Percentiles rank a stretch among this genome's conserved stretches.
Conservation (phyloP, 176 grass and related monocot species). For the Triticum monococcum region DNA sequence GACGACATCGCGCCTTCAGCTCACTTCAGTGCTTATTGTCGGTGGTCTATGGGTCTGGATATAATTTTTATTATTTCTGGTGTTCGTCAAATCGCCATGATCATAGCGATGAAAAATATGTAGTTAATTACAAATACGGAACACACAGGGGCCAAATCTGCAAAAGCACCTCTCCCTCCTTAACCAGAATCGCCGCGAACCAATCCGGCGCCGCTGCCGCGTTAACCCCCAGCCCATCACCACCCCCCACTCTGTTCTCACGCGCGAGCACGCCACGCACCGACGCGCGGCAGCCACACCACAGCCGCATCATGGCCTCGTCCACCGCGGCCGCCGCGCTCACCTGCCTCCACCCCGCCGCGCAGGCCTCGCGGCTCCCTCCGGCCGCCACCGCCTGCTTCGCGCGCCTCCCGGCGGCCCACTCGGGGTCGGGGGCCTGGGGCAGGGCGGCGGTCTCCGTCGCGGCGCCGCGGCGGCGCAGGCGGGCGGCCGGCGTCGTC, state of each 20-base stretch:
- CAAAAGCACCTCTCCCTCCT: not conserved
- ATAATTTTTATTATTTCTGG: too few species aligned
- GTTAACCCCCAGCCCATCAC: not conserved
- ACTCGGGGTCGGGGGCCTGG: not conserved
- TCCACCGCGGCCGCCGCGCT: slow-evolving; percentile 13
- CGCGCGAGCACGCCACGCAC: not conserved
- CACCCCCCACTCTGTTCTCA: not conserved
- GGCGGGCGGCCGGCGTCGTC: slow-evolving; percentile 52
- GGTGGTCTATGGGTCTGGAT: too few species aligned
- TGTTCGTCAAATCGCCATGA: too few species aligned
- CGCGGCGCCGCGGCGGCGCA: slow-evolving; percentile 19
- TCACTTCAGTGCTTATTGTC: too few species aligned
- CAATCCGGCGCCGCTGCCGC: slow-evolving; percentile 26
- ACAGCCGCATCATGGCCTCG: slow-evolving; percentile 17
- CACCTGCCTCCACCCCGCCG: slow-evolving; percentile 22
- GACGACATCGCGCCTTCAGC: too few species aligned
- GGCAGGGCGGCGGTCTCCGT: not conserved
- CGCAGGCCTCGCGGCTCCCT: not conserved
- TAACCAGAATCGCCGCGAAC: slow-evolving; percentile 32
- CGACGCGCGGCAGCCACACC: not conserved
- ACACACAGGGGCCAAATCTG: too few species aligned
- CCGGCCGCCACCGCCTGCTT: slow-evolving; percentile 12
- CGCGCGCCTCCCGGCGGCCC: slow-evolving; percentile 24
- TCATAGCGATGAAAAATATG: too few species aligned
- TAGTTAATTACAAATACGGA: too few species aligned